Percentiles rank a stretch among this genome's conserved stretches.
Evolutionary conservation across 192 early-diverging fungal species (phyloP).

Genomic region (Backusella liffmaniae): DNA sequence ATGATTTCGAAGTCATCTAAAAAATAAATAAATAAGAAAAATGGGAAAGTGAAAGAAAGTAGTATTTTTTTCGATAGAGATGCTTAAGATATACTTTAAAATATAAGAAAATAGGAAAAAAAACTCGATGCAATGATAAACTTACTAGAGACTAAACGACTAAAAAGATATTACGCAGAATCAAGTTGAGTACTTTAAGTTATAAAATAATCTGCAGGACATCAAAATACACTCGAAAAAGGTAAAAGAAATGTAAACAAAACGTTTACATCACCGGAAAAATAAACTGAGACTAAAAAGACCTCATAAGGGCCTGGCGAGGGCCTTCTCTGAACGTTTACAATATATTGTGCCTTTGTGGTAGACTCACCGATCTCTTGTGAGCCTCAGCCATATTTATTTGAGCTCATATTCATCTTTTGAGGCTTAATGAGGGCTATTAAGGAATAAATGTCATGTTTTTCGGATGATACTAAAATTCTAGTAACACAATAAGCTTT

Average conservation of each 20-base stretch:
- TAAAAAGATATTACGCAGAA: background rate
- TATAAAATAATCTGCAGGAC: constrained; percentile 6
- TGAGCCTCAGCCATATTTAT: too few species aligned
- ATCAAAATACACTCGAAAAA: background rate
- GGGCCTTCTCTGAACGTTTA: too few species aligned
- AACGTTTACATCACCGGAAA: background rate
- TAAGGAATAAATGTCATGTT: too few species aligned
- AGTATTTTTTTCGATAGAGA: background rate
- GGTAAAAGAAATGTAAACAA: background rate
- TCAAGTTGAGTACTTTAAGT: background rate
- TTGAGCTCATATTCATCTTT: too few species aligned
- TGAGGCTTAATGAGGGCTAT: too few species aligned
- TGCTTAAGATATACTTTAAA: background rate
- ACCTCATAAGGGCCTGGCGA: too few species aligned
- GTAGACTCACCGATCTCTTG: too few species aligned
- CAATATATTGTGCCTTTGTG: too few species aligned
- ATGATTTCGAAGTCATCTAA: background rate
- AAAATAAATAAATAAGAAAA: background rate
- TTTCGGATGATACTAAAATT: background rate
- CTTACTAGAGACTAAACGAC: background rate
- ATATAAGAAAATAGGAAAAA: background rate
- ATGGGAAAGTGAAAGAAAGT: background rate
- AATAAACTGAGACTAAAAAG: too few species aligned
- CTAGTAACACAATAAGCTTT: background rate
- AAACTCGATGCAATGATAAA: background rate